phyloP scores from a whole-genome alignment of 1,139 yeast genomes.

The Kazachstania sp. region DNA sequence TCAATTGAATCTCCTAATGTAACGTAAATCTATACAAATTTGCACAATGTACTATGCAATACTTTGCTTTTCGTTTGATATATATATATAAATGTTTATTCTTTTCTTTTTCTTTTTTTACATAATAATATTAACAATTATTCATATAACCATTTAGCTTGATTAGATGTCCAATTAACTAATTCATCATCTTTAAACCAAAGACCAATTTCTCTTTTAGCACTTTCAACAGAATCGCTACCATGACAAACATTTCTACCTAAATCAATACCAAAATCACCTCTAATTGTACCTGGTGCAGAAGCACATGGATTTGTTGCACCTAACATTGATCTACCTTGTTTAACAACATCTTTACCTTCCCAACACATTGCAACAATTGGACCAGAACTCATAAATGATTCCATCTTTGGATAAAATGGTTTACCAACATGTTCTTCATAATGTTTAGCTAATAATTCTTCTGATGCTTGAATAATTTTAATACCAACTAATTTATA shows the following conservation, averaged over 20 bases:
- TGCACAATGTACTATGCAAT: too few relatives aligned
- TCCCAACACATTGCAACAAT: slow-evolving; percentile 99
- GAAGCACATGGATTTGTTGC: slow-evolving; percentile 98
- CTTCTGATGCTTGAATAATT: slow-evolving; percentile 80
- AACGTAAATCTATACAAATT: too few relatives aligned
- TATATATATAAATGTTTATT: background rate
- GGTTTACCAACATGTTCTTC: slow-evolving; percentile 92
- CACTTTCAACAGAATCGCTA: slow-evolving; percentile 97
- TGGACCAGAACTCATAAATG: slow-evolving; percentile 98
- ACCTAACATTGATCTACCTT: slow-evolving; percentile 96
- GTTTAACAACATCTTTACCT: slow-evolving; percentile 99
- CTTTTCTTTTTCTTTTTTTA: background rate
- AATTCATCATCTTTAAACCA: slow-evolving; percentile 99
- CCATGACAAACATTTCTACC: slow-evolving; percentile 99
- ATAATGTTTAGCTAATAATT: slow-evolving; percentile 87
- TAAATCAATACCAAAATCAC: slow-evolving; percentile 91
- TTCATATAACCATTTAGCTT: slow-evolving; percentile 89
- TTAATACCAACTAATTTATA: slow-evolving; percentile 95
- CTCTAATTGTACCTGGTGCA: slow-evolving; percentile 99
- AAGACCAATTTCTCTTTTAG: slow-evolving; percentile 88
- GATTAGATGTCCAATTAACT: slow-evolving; percentile 81
- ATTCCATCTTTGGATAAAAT: slow-evolving; percentile 90
- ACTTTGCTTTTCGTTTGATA: too few relatives aligned
- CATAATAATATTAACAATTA: slow-evolving; percentile 32
- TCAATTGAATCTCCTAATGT: too few relatives aligned